Base-by-base conservation (phyloP, 2,329 filamentous ascomycete genomes). In the Aspergillus sp. region DNA sequence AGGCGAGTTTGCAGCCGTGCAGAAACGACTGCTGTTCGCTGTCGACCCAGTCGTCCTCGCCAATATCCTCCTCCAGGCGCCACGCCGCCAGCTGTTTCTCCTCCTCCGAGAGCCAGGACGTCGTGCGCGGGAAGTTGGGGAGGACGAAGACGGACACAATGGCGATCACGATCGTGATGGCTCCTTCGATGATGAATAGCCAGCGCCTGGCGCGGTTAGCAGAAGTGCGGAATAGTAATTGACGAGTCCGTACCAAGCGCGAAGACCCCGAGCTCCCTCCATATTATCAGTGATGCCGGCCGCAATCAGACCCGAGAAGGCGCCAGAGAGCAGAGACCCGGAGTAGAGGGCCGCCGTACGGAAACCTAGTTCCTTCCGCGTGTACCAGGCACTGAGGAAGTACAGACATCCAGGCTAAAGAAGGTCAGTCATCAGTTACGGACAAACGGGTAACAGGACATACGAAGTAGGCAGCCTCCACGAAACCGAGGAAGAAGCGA, bases 141-240 rank as follows among this genome's bases (percentile, higher is more conserved):
- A 91, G 73, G 25, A 89, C 70, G 59, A 82, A 84, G 64, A 78
- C 79, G 1, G 84, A 77, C 1, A 67, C 60, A 5, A 83, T 65
- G 13, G 87, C 86, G 23, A 89, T 76, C 5, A 73, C 74, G 20
- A 89, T 68, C 1, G 87, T 89, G 53, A 87, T 78, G 14, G 78
- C 75, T 20, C 87, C 87, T 67, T 90, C 87, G 36, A 89, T 84
- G 49, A 90, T 84, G 71, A 88, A 88, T 0, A 88, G 72, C 81
- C 81, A 86, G 11, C 84, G 76, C 69, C 65, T 64, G 23, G 32
- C 3, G 25, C 25, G 25, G 25, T 29, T 29, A 29, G 19, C 10
- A 32, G 19, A 38, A 32, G 9, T 36, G 44, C 31, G 21, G 16
- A 6, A 29, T 31, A 3, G 46, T 36, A 10, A 41, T 41, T 17